Base-by-base conservation (phyloP, 2,329 filamentous ascomycete species). In the Ophiocordyceps camponoti-saundersi region DNA sequence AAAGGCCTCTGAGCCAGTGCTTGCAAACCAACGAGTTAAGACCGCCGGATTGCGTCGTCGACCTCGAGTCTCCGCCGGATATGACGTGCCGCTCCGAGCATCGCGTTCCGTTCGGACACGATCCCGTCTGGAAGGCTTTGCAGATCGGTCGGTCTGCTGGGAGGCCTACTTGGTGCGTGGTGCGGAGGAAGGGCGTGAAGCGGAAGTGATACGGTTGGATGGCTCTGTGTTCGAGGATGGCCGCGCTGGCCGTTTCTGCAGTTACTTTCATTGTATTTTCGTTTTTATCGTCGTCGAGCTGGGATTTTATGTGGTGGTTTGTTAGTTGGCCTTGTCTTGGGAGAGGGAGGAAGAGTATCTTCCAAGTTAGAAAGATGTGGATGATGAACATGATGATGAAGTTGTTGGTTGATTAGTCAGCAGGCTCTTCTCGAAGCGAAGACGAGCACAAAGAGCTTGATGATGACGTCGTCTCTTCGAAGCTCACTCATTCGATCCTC, bases 1-100 rank as follows among this genome's bases (percentile, higher is more conserved):
- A 98, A 20, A 98, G 78, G 0, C 89, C 90, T 53, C 93, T 85
- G 59, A 96, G 80, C 81, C 92, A 96, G 72, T 96, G 92, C 70
- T 98, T 98, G 79, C 92, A 98, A 50, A 98, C 90, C 16, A 96
- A 79, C 59, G 77, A 84, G 67, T 82, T 85, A 61, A 82, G 82
- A 32, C 79, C 79, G 40, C 70, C 64, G 15, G 62, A 57, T n/a
- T 59, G 61, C 49, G 61, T 58, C 20, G 23, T 26, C 42, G 16
- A 20, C 15, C 42, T 5, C 15, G 7, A 29, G 26, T 23, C 42
- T 15, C 21, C 23, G 23, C 42, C 42, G 1, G 57, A 52, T 5
- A 54, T 52, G 32, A 70, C 65, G 69, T 96, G 90, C 45, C 87
- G 84, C 64, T 96, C 88, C 1, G 87, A 79, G 63, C 92, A 96